Evolutionary conservation across 345 rosid genomes (phyloP).

Genomic region (Schrenkiella parvula): DNA sequence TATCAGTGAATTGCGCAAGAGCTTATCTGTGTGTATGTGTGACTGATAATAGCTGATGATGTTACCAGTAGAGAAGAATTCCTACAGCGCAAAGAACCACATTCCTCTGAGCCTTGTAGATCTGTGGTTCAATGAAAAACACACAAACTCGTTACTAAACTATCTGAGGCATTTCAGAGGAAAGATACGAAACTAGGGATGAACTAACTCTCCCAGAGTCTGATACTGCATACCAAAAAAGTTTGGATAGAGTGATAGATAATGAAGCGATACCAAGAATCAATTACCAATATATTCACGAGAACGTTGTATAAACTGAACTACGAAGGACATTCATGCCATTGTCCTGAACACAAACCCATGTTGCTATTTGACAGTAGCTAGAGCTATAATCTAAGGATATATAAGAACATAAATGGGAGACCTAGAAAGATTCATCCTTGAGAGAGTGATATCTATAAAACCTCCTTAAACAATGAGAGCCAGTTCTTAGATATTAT

Average conservation of each 20-base stretch:
- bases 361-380: neutral
- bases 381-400: neutral
- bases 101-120: constrained; percentile 87
- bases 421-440: neutral
- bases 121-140: constrained; percentile 36
- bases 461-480: neutral
- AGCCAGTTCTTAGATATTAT: neutral
- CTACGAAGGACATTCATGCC: neutral
- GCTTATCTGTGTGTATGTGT: neutral
- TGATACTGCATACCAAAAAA: neutral
- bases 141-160: neutral
- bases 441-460: neutral
- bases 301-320: neutral
- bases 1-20: neutral
- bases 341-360: neutral
- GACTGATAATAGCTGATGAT: neutral
- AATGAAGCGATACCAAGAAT: neutral
- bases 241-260: neutral
- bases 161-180: neutral
- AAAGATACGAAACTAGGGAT: neutral
- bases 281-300: neutral
- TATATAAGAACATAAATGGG: neutral
- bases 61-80: constrained; percentile 83
- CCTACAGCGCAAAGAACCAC: constrained; percentile 67
- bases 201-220: neutral